Percentiles rank a stretch among this genome's conserved stretches.
phyloP scores from a whole-genome alignment of 306 rosid genomes.

The Chamaecrista fasciculata region DNA sequence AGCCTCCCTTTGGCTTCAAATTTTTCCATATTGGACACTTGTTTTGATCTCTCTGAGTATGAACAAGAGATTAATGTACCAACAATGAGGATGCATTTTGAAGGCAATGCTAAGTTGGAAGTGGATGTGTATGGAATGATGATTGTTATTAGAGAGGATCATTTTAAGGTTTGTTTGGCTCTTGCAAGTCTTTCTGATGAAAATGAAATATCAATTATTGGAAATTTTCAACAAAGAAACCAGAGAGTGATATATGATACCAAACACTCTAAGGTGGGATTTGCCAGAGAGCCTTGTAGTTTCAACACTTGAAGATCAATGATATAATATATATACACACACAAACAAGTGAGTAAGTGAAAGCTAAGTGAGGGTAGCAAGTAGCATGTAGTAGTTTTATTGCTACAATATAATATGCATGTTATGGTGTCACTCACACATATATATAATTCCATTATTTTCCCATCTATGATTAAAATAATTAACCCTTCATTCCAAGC shows the following conservation, averaged over 20 bases:
- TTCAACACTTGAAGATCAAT: too few species aligned
- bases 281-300: slow-evolving; percentile 73
- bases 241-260: slow-evolving; percentile 80
- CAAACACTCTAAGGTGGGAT: slow-evolving; percentile 66
- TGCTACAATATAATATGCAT: too few species aligned
- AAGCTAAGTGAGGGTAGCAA: too few species aligned
- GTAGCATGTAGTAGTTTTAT: too few species aligned
- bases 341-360: too few species aligned
- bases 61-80: slow-evolving; percentile 63
- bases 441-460: too few species aligned
- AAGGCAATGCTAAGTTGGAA: slow-evolving; percentile 53
- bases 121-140: slow-evolving; percentile 58
- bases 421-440: too few species aligned
- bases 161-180: slow-evolving; percentile 68
- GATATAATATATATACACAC: too few species aligned
- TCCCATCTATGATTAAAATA: too few species aligned
- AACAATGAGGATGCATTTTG: slow-evolving; percentile 49
- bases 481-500: too few species aligned
- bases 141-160: slow-evolving; percentile 51
- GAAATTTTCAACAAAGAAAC: slow-evolving; percentile 86
- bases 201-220: slow-evolving; percentile 52
- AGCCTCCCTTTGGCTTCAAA: slow-evolving; percentile 56
- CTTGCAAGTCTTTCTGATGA: slow-evolving; percentile 57
- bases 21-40: slow-evolving; percentile 71
- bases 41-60: slow-evolving; percentile 62